Base-by-base conservation (phyloP, 805 yeast species). In the Kluyveromyces siamensis region DNA sequence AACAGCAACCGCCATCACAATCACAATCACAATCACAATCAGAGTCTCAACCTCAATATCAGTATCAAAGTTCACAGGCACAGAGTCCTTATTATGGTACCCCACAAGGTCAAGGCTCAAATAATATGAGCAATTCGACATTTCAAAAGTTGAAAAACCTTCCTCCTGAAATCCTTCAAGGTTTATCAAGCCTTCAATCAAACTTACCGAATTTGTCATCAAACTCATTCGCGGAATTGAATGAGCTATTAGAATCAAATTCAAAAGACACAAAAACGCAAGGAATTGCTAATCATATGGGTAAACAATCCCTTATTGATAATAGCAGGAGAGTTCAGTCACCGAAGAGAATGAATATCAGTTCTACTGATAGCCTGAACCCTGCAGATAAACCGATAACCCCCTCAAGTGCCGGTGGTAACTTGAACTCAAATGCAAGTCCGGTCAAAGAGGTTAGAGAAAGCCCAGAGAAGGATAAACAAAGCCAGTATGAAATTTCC, bases 91-190 rank as follows among this genome's bases (percentile, higher is more conserved):
- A 33, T 19, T 27, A 42, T 30, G 11, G 41, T 17, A 35, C 46
- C 14, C 41, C n/a, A 9, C 48, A 45, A 35, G 37, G 37, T 19
- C 25, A 30, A 18, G 27, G 16, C 16, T n/a, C 33, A 17, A 11
- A 6, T 2, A 43, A 33, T 19, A 30, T 30, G 8, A 30, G 8
- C 7, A 43, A 11, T 17, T 14, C 45, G 8, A 38, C 49, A 21
- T 49, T 53, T 18, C 55, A 50, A 30, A 58, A 56, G 16, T 27
- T 55, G 44, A 54, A 53, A 19, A 51, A 52, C 17, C 17, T 58
- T n/a, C 59, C 61, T 9, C 52, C 53, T 13, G 60, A 55, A 27
- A 37, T 57, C 30, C 49, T 54, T 27, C 61, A 55, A 18, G 50
- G 50, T 19, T 48, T 57, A 25, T 46, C 51, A 14, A 53, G 50